Base-by-base conservation (phyloP, 2,329 filamentous ascomycete species). In the Alternaria angustiovoidea region DNA sequence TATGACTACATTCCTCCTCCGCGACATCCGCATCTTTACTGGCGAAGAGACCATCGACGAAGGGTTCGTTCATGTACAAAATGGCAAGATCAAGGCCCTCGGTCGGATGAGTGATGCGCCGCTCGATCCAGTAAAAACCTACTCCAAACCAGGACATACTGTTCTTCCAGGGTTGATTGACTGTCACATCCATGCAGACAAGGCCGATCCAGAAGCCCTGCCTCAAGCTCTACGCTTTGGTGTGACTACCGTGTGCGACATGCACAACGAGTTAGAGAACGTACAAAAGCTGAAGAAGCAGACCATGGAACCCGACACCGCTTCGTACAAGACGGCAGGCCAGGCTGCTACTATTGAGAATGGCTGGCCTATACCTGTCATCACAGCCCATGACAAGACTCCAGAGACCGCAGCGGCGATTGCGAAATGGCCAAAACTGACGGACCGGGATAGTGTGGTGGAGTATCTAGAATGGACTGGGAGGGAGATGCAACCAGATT, bases 151-250 rank as follows among this genome's bases (percentile, higher is more conserved):
- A 2, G 79, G 78, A 7, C 79, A 83, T 60, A 85, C 83, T 0
- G 61, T 85, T 1, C 71, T 85, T 1, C 83, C 83, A 1, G 84
- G 84, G 2, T 69, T 86, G 5, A 85, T 86, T 30, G 84, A 85
- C 63, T 79, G 76, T 42, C 84, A 85, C 62, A 80, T 84, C 28
- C 84, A 85, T 59, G 79, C 79, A 39, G 72, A 82, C 62, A 76
- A 74, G 52, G 81, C 75, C 1, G 77, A 81, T 41, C 70, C 75
- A 0, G 58, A 75, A 8, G 80, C 79, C 0, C 66, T 84, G 0
- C 76, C 76, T 1, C 82, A 85, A 62, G 76, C 80, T 2, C 69
- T 85, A 2, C 75, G 79, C 2, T 85, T 85, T 54, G 83, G 84
- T 2, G 80, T 85, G 11, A 86, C 83, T 0, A 86, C 84, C 1